Evolutionary conservation across 768 basidiomycete species (phyloP), one percentile per base, ranked within the genome.

Genomic region (Podaxis sp.): DNA sequence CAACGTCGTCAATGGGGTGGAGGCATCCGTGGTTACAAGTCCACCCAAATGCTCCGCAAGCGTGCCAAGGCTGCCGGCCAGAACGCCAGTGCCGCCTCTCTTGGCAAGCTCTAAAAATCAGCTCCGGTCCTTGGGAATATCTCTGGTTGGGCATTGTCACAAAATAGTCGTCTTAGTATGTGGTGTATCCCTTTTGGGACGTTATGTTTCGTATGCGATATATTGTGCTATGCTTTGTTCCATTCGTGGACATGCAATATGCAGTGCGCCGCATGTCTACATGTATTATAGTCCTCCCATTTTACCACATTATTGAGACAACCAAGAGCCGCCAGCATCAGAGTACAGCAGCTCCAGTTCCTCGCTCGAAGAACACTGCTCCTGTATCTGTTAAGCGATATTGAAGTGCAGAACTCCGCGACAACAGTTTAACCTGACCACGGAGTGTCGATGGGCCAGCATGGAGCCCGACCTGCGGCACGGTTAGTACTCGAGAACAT

Each of bases 21-120:
- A 82, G 96, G 96, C 75, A 70, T 94, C 74, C 93, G 94, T 80
- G 95, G 95, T 69, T 89, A 92, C 85, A 96, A 97, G 82, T 94
- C 93, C 42, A 87, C 92, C 52, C 89, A 92, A 76, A 96, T 92
- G 91, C 84, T 97, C 73, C 84, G 89, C 77, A 95, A 94, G 82
- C 90, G 95, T 67, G 95, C 95, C 65, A 96, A 95, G 86, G 93
- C 93, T 68, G 79, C 88, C 64, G 96, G 95, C 56, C 86, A 86
- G 74, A 85, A 74, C 65, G 72, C 85, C 64, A 78, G 80, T 52
- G 82, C 83, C 59, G 80, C 86, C 28, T 69, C 80, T 57, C 77
- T 87, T 46, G 78, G 81, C 74, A 92, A 90, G 79, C 86, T 92
- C 68, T 92, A 79, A 83, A 63, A 55, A 19, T 52, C 48, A 0